Percentiles rank a stretch among this genome's conserved stretches.
Conservation (phyloP, 306 rosid genomes). For the Dryas alaskensis region DNA sequence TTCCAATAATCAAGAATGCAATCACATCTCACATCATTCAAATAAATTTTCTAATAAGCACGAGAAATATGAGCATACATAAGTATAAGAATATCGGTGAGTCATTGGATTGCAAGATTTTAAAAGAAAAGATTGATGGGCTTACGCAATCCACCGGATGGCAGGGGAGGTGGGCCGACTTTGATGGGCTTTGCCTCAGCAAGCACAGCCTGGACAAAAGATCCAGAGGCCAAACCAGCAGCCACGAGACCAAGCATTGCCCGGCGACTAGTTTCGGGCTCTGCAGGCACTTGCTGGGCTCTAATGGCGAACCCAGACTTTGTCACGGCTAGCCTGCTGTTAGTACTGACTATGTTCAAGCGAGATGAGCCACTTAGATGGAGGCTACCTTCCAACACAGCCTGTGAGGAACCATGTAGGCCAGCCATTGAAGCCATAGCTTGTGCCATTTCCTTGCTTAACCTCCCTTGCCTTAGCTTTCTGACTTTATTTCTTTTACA, state of each 20-base stretch:
- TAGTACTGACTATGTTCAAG: constrained; percentile 34
- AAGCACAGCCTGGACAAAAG: constrained; percentile 82
- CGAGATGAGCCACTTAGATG: constrained; percentile 57
- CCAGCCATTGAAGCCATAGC: constrained; percentile 95
- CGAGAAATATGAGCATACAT: no score
- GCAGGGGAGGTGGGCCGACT: constrained; percentile 84
- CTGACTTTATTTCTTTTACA: not conserved
- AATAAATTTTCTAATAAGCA: no score
- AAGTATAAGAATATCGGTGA: no score
- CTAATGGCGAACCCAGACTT: constrained; percentile 46
- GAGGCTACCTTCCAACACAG: constrained; percentile 71
- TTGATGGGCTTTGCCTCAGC: constrained; percentile 88
- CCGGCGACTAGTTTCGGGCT: constrained; percentile 68
- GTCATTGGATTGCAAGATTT: no score
- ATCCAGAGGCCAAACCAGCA: constrained; percentile 69
- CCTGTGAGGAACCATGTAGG: constrained; percentile 66
- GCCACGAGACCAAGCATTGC: constrained; percentile 78
- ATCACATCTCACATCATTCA: no score
- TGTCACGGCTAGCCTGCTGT: constrained; percentile 36
- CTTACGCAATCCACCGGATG: constrained; percentile 96
- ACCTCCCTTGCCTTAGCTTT: not conserved
- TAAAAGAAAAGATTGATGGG: not conserved
- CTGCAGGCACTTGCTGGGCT: constrained; percentile 56
- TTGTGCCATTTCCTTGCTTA: constrained; percentile 53
- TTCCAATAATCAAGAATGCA: no score